Conservation (phyloP, 225 moss, liverwort and hornwort species). For the Neckera pumila region DNA sequence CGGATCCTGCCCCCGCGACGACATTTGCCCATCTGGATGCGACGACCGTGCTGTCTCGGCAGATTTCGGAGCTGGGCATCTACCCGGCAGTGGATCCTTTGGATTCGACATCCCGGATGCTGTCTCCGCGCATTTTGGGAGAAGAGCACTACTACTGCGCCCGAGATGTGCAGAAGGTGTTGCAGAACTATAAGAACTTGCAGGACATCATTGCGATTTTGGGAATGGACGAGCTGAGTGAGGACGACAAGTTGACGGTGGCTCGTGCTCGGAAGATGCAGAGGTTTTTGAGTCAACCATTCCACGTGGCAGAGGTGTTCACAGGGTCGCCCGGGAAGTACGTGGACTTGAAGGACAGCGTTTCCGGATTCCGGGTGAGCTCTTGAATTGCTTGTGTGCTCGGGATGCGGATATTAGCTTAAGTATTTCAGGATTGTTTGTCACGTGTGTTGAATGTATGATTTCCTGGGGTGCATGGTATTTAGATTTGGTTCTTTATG, state of each 20-base stretch:
- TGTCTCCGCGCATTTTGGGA: conserved; percentile 81
- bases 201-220: conserved; percentile 96
- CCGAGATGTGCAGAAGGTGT: conserved; percentile 83
- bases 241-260: conserved; percentile 90
- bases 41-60: conserved; percentile 82
- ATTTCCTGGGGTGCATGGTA: neutral
- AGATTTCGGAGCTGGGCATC: conserved; percentile 90
- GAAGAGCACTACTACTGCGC: conserved; percentile 86
- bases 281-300: conserved; percentile 92
- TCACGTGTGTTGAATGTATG: neutral
- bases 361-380: conserved; percentile 80
- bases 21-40: conserved; percentile 97
- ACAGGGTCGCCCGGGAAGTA: conserved; percentile 94
- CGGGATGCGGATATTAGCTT: neutral
- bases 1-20: conserved; percentile 90
- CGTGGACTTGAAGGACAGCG: conserved; percentile 90
- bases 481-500: neutral
- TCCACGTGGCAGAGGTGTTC: conserved; percentile 97
- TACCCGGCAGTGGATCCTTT: conserved; percentile 95
- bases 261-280: conserved; percentile 89
- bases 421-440: neutral
- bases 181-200: conserved; percentile 97
- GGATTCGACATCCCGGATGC: conserved; percentile 88
- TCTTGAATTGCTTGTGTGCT: neutral
- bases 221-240: conserved; percentile 93